Evolutionary conservation across 352 stramenopile species (phyloP), one percentile per base, ranked within the genome.

Genomic region (Phytophthora chlamydospora): DNA sequence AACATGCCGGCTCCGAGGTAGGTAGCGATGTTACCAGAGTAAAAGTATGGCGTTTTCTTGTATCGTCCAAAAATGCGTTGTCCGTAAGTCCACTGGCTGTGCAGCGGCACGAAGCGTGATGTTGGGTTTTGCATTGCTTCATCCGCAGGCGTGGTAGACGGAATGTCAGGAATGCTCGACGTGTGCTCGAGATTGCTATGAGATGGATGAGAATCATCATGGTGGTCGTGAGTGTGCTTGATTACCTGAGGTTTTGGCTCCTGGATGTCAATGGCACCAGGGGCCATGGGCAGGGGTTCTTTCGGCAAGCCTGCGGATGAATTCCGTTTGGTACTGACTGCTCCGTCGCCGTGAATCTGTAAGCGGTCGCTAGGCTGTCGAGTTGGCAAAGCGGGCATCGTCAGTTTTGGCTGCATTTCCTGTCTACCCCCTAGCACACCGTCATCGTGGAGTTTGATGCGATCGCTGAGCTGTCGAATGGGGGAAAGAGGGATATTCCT

Each of bases 11-110:
- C 66, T 1, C 81, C 81, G 0, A 93, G 68, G 62, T 91, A 91
- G 3, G 83, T 90, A 3, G 83, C 83, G 42, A 93, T 88, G 50
- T 90, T 90, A 29, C 81, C 83, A 4, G 83, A 91, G 58, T 87
- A 88, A 24, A 91, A 93, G 54, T 79, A 90, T n/a, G 83, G 76
- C 2, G 79, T 93, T 48, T 73, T 80, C 52, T 80, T 83, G 65
- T 90, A 89, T 42, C 83, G 77, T 6, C 76, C 83, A 16, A 93
- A 82, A 24, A 93, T 57, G 2, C 66, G 63, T 47, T 90, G 83
- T 6, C 78, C 75, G 42, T 90, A 89, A 5, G 75, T 71, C 81
- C 83, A 93, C 21, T 83, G 70, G 10, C 63, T 71, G 6, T 76
- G 72, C 39, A 91, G 58, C 3, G 76, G 80, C 38, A 88, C 73